Base-by-base conservation (phyloP, 1,284 basidiomycete genomes). In the Ganoderma boninense region DNA sequence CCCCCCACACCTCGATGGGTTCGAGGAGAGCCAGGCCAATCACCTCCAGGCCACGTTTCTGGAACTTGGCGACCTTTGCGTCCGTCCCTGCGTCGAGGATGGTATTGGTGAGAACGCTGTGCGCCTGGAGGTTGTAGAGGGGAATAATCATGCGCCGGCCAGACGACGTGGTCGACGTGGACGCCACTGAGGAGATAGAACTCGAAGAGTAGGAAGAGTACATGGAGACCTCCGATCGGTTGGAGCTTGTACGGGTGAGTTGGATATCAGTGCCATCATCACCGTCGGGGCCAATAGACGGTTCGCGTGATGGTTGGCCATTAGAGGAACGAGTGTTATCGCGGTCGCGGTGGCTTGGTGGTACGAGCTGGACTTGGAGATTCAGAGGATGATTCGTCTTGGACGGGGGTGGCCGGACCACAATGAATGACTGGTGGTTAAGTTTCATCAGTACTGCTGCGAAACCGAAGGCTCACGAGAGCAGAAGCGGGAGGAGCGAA, bases 21-120 rank as follows among this genome's bases (percentile, higher is more conserved):
- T 97, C 96, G 10, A 96, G 84, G 14, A 92, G 78, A 2, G 92
- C 94, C 4, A 96, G 86, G 42, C 91, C 92, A 46, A 93, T 86
- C 38, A 97, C 84, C 78, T 97, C 96, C n/a, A 96, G 84, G 0
- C 94, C 93, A 18, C 94, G 90, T 77, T 92, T 95, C 73, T 89
- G 85, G 79, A 98, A 98, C 78, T 93, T 96, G 20, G 97, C 97
- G 14, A 99, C 92, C 80, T 95, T 96, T 40, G 95, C 95, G 74
- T 99, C 97, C 0, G 97, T 99, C 3, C 96, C 97, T 0, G 95
- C 95, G 77, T 97, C 96, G 42, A 95, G 90, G 68, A 98, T 92
- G 40, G 92, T 92, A 72, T 97, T 97, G 13, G 96, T 93, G 85
- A 97, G 89, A 69, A 99, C 95, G 74, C 95, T 95, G 82, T 99